Percentiles rank a stretch among this genome's conserved stretches.
These are phyloP conservation scores for Talaromyces stipitatus DNA, from an alignment of 495 filamentous ascomycete species.

Conservation along the genomic window DNA sequence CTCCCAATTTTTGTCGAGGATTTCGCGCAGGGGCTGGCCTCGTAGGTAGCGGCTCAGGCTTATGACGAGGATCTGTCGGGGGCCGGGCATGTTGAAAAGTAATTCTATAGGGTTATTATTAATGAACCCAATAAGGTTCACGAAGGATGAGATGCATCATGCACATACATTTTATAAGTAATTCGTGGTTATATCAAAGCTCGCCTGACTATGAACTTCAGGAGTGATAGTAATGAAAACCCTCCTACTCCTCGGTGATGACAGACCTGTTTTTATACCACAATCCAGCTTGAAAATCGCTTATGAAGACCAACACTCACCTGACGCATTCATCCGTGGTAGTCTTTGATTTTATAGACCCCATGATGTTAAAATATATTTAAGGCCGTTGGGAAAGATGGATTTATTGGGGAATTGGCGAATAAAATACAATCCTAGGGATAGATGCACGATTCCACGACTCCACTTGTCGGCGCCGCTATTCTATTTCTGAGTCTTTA, in stretches of 20 bases:
- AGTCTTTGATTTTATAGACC: not conserved
- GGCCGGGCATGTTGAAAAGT: not conserved
- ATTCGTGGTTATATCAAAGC: not conserved
- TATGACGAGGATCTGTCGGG: not conserved
- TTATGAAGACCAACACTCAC: not conserved
- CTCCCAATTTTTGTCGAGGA: not conserved
- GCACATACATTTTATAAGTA: not conserved
- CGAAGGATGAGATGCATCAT: not conserved
- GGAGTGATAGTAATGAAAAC: too few relatives aligned
- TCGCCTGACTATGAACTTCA: not conserved
- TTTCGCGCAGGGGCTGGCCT: not conserved
- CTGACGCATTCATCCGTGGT: not conserved
- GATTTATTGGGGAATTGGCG: not conserved
- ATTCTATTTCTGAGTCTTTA: not conserved
- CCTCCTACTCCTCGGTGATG: not conserved
- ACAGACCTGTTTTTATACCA: not conserved
- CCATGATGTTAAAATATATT: not conserved
- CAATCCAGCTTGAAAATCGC: not conserved
- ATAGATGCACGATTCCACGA: not conserved
- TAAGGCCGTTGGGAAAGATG: not conserved
- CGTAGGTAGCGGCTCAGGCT: not conserved
- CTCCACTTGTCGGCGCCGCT: conserved; percentile 2
- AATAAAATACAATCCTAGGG: too few relatives aligned
- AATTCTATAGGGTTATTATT: not conserved
- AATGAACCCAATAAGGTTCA: too few relatives aligned